Evolutionary conservation across 805 yeast genomes (phyloP).

Genomic region (Scheffersomyces amazonensis): DNA sequence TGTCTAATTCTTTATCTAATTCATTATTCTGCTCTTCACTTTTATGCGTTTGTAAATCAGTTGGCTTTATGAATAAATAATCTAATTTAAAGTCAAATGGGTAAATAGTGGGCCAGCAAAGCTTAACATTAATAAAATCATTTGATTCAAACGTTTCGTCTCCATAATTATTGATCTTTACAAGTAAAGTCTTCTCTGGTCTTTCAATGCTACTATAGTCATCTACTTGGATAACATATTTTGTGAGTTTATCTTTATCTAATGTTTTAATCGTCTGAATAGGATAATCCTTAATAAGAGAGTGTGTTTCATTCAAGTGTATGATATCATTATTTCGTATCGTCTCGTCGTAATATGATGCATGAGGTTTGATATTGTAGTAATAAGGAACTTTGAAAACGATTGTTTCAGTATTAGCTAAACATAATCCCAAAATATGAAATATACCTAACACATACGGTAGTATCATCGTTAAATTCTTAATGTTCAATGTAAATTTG

Average conservation of each 20-base stretch:
- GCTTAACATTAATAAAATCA: constrained; percentile 24
- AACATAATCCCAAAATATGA: too few relatives aligned
- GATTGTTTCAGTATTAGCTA: constrained; percentile 39
- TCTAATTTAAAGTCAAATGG: constrained; percentile 22
- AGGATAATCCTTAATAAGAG: constrained; percentile 21
- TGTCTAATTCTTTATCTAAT: constrained; percentile 12
- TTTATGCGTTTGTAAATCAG: constrained; percentile 6
- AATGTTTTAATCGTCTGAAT: constrained; percentile 14
- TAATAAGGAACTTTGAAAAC: constrained; percentile 30
- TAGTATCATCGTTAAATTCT: too few relatives aligned
- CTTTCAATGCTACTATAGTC: constrained; percentile 8
- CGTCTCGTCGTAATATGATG: not conserved
- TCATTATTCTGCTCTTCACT: not conserved
- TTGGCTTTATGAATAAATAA: constrained; percentile 19
- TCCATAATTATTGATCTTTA: constrained; percentile 32
- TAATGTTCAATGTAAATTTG: too few relatives aligned
- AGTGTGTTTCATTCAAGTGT: constrained; percentile 18
- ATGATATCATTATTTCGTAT: constrained; percentile 5
- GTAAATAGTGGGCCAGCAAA: constrained; percentile 36
- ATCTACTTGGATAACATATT: constrained; percentile 1
- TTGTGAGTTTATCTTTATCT: not conserved
- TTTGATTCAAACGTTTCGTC: constrained; percentile 21
- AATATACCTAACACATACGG: too few relatives aligned
- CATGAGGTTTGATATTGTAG: constrained; percentile 27
- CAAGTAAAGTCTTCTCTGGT: constrained; percentile 16